Conservation (phyloP, 2,329 filamentous ascomycete genomes). For the Sclerotinia minor region DNA sequence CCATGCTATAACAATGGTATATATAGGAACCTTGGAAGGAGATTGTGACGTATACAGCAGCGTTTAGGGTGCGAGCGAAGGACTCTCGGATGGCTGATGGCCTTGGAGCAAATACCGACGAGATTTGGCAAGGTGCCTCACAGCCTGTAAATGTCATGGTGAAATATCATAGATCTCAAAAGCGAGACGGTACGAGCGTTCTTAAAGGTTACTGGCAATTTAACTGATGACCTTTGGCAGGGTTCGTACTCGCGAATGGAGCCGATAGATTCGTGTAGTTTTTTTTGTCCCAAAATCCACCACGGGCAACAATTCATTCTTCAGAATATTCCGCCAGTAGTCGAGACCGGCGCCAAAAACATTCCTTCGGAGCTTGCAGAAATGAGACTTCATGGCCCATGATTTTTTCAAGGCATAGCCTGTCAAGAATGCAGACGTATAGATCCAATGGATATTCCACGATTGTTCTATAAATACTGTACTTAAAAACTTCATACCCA, state of each 20-base stretch:
- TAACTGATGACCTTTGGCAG: not conserved
- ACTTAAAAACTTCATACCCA: conserved; percentile 44
- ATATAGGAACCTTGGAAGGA: no score
- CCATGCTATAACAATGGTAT: no score
- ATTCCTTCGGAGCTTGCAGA: conserved; percentile 26
- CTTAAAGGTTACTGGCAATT: no score
- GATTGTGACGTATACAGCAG: conserved; percentile 24
- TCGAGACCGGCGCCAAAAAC: conserved; percentile 27
- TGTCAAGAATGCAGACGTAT: conserved; percentile 44
- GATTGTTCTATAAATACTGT: conserved; percentile 48
- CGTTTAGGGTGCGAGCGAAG: conserved; percentile 32
- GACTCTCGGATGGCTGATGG: conserved; percentile 23
- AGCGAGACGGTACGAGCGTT: conserved; percentile 19
- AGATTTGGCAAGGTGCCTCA: conserved; percentile 9
- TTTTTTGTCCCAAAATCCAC: conserved; percentile 10
- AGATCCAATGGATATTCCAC: conserved; percentile 49
- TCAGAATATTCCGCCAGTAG: conserved; percentile 44
- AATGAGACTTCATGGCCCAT: conserved; percentile 43
- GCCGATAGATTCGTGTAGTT: conserved; percentile 12
- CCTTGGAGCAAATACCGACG: not conserved
- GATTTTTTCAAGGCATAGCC: conserved; percentile 45
- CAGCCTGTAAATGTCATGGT: conserved; percentile 20
- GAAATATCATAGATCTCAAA: conserved; percentile 23
- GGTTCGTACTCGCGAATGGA: conserved; percentile 27
- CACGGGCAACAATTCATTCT: conserved; percentile 36